These are phyloP conservation scores for Pilasporangium apinafurcum DNA, from an alignment of 352 stramenopile genomes.

Conservation along the genomic window DNA sequence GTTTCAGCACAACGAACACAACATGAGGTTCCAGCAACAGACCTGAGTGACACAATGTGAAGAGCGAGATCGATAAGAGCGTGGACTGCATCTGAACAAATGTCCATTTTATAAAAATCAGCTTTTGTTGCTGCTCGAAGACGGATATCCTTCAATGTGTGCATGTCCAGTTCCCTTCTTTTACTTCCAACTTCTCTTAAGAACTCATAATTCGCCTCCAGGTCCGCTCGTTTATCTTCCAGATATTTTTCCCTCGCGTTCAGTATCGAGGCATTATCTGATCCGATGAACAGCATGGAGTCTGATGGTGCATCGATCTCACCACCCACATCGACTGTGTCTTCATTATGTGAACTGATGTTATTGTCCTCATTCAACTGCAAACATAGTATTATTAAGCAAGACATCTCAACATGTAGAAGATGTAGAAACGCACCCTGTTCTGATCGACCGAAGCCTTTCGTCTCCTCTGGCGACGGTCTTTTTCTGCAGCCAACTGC, in stretches of 20 bases:
- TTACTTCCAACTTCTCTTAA: conserved; percentile 23
- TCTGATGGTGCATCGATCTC: too few species aligned
- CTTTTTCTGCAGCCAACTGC: conserved; percentile 61
- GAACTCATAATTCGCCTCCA: conserved; percentile 43
- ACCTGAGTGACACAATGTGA: conserved; percentile 17
- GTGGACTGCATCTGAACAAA: conserved; percentile 24
- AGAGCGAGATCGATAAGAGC: conserved; percentile 21
- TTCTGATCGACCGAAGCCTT: conserved; percentile 36
- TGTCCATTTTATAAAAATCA: conserved; percentile 5
- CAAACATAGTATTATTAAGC: not conserved
- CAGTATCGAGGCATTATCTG: not conserved
- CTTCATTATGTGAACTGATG: not conserved
- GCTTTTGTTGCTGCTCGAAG: conserved; percentile 14
- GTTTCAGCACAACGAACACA: too few species aligned
- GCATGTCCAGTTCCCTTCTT: conserved; percentile 27
- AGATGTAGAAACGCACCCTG: conserved; percentile 7
- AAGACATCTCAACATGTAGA: not conserved
- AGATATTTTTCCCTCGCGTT: conserved; percentile 32
- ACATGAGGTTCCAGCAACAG: too few species aligned
- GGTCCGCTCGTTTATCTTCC: conserved; percentile 22
- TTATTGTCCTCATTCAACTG: conserved; percentile 2
- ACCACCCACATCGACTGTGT: not conserved
- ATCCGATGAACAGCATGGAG: too few species aligned
- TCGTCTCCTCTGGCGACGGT: conserved; percentile 41
- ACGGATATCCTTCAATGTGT: conserved; percentile 24